Evolutionary conservation across 2,329 filamentous ascomycete species (phyloP).

Genomic region (Fusarium brachygibbosum): DNA sequence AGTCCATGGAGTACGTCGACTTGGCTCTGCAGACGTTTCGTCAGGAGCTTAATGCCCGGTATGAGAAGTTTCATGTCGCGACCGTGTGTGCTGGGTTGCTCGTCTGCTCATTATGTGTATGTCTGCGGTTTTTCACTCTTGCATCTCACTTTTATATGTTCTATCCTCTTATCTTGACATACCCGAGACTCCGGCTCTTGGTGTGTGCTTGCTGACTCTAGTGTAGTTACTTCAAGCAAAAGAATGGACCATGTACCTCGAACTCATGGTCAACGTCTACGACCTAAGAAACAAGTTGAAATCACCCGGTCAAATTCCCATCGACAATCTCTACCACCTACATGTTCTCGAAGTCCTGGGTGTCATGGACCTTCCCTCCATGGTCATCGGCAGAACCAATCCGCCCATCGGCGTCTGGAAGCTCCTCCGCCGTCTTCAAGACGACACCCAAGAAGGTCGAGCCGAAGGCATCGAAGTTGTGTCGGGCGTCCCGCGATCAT

Average conservation of each 20-base stretch:
- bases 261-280: conserved; percentile 44
- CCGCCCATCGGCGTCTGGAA: conserved; percentile 44
- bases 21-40: conserved; percentile 44
- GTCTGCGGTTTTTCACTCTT: conserved; percentile 1
- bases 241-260: conserved; percentile 44
- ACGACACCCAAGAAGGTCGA: conserved; percentile 23
- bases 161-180: neutral
- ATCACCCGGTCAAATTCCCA: conserved; percentile 16
- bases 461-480: conserved; percentile 32
- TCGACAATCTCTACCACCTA: conserved; percentile 29
- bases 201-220: neutral
- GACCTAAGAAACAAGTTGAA: conserved; percentile 29
- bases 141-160: neutral
- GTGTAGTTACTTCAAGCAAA: conserved; percentile 42
- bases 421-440: conserved; percentile 38
- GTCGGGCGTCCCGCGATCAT: conserved; percentile 39
- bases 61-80: conserved; percentile 36
- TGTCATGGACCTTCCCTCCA: conserved; percentile 42
- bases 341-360: conserved; percentile 44
- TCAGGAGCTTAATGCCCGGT: conserved; percentile 31
- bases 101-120: conserved; percentile 43
- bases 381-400: conserved; percentile 35
- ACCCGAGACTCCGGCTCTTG: rapidly evolving
- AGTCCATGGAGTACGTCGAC: conserved; percentile 44
- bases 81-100: conserved; percentile 44